Percentiles rank a stretch among this genome's conserved stretches.
These are phyloP conservation scores for Apiotrichum akiyoshidainum DNA, from an alignment of 1,284 basidiomycete genomes.

Conservation along the genomic window DNA sequence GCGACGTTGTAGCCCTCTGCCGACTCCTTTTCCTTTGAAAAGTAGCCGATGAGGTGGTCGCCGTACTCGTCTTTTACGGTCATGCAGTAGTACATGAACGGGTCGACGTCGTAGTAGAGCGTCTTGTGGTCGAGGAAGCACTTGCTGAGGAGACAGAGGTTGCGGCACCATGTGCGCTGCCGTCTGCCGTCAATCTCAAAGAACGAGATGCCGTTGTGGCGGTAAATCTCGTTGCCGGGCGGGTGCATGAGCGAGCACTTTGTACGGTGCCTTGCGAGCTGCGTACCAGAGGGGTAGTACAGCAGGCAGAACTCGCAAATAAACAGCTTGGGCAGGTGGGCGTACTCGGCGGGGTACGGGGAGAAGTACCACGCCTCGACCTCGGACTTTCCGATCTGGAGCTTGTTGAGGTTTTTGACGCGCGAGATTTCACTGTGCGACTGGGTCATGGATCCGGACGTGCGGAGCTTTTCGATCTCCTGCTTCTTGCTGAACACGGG, in stretches of 20 bases:
- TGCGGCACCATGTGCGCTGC: slow-evolving; percentile 95
- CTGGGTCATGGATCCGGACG: slow-evolving; percentile 98
- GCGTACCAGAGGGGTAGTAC: slow-evolving; percentile 81
- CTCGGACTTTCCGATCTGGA: slow-evolving; percentile 94
- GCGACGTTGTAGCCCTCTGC: slow-evolving; percentile 98
- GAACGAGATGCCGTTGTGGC: slow-evolving; percentile 92
- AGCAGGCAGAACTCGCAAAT: slow-evolving; percentile 98
- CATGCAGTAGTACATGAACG: slow-evolving; percentile 99
- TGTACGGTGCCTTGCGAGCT: slow-evolving; percentile 82
- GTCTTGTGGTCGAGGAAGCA: slow-evolving; percentile 99
- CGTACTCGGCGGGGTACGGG: slow-evolving; percentile 96
- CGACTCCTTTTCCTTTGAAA: slow-evolving; percentile 98
- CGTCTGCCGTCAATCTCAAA: slow-evolving; percentile 98
- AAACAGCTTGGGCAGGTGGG: slow-evolving; percentile 89
- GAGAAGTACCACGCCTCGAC: slow-evolving; percentile 99
- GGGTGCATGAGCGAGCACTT: slow-evolving; percentile 94
- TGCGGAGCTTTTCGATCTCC: slow-evolving; percentile 97
- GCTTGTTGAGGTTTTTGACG: slow-evolving; percentile 95
- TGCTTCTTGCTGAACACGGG: slow-evolving; percentile 85
- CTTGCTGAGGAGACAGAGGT: slow-evolving; percentile 93
- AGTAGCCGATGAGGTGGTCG: slow-evolving; percentile 95
- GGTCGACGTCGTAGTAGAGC: slow-evolving; percentile 98
- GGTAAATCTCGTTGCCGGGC: slow-evolving; percentile 98
- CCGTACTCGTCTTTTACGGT: slow-evolving; percentile 84
- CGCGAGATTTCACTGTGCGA: slow-evolving; percentile 94